Evolutionary conservation across 768 basidiomycete genomes (phyloP).

Genomic region (Mycena metata): DNA sequence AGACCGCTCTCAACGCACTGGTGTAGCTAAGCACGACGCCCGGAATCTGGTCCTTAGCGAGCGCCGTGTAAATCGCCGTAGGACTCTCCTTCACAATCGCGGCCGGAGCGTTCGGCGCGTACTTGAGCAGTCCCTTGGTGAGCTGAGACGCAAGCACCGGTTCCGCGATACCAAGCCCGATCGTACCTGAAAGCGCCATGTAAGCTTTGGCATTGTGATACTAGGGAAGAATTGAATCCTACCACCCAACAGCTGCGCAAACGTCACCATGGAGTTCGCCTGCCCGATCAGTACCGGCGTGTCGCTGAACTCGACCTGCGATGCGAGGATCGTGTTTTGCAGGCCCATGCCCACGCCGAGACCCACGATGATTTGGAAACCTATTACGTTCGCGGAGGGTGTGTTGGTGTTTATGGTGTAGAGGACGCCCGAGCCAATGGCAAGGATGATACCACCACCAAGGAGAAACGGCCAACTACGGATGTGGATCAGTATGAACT

Average conservation of each 20-base stretch:
- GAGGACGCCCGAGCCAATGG: slow-evolving; percentile 32
- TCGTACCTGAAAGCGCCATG: slow-evolving; percentile 34
- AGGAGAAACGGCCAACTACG: slow-evolving; percentile 28
- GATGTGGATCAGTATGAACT: background rate
- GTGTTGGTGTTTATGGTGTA: slow-evolving; percentile 23
- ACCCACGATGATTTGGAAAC: slow-evolving; percentile 38
- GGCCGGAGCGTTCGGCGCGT: slow-evolving; percentile 36
- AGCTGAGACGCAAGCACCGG: slow-evolving; percentile 31
- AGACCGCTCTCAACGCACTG: slow-evolving; percentile 13
- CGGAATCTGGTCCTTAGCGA: slow-evolving; percentile 25
- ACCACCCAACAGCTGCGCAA: slow-evolving; percentile 38
- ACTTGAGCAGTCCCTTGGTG: slow-evolving; percentile 20
- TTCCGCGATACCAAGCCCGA: slow-evolving; percentile 29
- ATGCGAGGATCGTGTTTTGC: slow-evolving; percentile 40
- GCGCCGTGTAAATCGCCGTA: slow-evolving; percentile 30
- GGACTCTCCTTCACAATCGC: slow-evolving; percentile 24
- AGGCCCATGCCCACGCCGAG: slow-evolving; percentile 38
- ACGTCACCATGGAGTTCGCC: slow-evolving; percentile 35
- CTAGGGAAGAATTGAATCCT: slow-evolving; percentile 1
- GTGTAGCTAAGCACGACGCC: slow-evolving; percentile 32
- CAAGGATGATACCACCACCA: slow-evolving; percentile 26
- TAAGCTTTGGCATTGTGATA: slow-evolving; percentile 31
- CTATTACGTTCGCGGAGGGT: slow-evolving; percentile 14
- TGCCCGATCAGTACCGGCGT: slow-evolving; percentile 23
- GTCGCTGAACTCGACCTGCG: slow-evolving; percentile 36